Conservation (phyloP, 768 basidiomycete genomes). For the Lactarius akahatsu region DNA sequence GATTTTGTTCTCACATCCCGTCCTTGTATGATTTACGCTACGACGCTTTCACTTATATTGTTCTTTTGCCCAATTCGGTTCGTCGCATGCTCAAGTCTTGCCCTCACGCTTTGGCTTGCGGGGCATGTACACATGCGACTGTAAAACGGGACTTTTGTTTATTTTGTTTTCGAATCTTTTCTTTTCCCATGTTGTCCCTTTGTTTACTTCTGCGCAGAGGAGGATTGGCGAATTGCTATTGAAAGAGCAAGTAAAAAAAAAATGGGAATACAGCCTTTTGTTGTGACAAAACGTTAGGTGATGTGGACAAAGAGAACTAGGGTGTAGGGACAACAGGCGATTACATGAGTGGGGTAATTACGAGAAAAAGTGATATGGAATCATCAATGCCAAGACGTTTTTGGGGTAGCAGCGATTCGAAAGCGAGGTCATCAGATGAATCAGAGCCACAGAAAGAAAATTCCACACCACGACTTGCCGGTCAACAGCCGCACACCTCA, state of each 20-base stretch:
- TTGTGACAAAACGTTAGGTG: slow-evolving; percentile 7
- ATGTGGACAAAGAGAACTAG: background rate
- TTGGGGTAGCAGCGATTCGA: background rate
- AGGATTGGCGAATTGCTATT: background rate
- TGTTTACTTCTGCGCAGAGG: slow-evolving; percentile 1
- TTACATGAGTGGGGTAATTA: background rate
- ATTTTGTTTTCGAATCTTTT: background rate
- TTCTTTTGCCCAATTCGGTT: slow-evolving; percentile 5
- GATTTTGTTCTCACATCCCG: background rate
- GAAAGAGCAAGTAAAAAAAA: slow-evolving; percentile 1
- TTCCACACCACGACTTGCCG: background rate
- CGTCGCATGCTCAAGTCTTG: background rate
- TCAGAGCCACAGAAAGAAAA: background rate
- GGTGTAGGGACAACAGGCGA: background rate
- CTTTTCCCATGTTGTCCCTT: background rate
- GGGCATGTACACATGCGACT: background rate
- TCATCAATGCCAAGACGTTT: background rate
- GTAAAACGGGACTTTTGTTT: slow-evolving; percentile 8
- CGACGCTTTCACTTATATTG: background rate
- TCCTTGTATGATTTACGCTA: slow-evolving; percentile 16
- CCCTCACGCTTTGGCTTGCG: slow-evolving; percentile 7
- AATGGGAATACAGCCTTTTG: slow-evolving; percentile 9
- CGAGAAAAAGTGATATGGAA: background rate
- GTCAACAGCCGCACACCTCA: background rate
- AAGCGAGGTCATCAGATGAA: background rate